phyloP scores from a whole-genome alignment of 2,329 filamentous ascomycete species.

The Phialocephala subalpina region DNA sequence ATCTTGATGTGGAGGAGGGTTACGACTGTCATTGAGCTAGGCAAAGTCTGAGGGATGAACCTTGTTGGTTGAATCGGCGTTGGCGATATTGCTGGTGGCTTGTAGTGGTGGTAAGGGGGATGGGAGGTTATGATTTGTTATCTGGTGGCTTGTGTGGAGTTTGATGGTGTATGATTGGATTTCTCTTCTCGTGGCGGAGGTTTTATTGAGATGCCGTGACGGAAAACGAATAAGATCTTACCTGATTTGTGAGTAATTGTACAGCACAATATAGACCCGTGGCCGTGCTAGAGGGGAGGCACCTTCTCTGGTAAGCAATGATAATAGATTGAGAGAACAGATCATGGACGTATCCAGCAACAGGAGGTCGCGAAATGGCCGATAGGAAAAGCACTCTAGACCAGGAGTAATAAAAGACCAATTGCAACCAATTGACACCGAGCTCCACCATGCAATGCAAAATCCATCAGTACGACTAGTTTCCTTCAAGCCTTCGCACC shows the following conservation, averaged over 20 bases:
- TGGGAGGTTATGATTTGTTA: neutral
- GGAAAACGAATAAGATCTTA: too few species aligned
- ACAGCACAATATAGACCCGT: too few species aligned
- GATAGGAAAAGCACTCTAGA: neutral
- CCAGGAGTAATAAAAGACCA: neutral
- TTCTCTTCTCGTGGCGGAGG: neutral
- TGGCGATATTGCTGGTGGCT: neutral
- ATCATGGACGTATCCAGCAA: neutral
- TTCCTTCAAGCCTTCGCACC: slow-evolving; percentile 30
- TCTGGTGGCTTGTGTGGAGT: neutral
- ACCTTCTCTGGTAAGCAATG: too few species aligned
- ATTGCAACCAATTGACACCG: neutral
- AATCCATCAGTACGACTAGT: neutral
- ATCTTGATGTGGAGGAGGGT: neutral
- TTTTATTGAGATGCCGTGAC: neutral
- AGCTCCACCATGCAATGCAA: slow-evolving; percentile 2
- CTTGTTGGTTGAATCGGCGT: neutral
- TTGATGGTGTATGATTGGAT: neutral
- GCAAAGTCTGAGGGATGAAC: neutral
- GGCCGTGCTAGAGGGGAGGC: too few species aligned
- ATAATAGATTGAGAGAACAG: too few species aligned
- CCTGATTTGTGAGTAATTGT: too few species aligned
- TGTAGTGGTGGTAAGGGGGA: neutral
- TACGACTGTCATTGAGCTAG: neutral
- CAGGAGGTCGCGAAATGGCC: neutral